A percentile compares a stretch with the other conserved stretches of the same genome.
Evolutionary conservation across 2,329 filamentous ascomycete species (phyloP).

Genomic region (Pochonia chlamydosporia): DNA sequence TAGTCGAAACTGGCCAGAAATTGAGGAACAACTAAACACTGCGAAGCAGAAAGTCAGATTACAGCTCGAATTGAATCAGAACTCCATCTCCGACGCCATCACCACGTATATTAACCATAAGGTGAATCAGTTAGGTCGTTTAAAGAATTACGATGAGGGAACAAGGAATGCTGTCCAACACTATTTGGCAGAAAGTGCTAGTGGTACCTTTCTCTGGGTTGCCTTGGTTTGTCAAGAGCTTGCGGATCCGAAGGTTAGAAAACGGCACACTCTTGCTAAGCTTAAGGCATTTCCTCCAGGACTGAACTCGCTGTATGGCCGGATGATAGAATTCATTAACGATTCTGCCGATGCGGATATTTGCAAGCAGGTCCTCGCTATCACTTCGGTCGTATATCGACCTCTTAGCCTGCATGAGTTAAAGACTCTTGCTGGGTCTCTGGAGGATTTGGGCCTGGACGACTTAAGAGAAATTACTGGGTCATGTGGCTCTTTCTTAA

Average conservation of each 20-base stretch:
- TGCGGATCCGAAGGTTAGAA: background rate
- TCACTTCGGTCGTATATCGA: conserved; percentile 23
- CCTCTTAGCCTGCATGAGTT: conserved; percentile 32
- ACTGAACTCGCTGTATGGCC: conserved; percentile 29
- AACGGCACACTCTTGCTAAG: too few species aligned
- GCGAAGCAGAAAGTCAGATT: conserved; percentile 19
- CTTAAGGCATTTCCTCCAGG: conserved; percentile 24
- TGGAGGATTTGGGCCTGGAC: background rate
- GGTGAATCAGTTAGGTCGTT: conserved; percentile 17
- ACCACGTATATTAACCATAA: conserved; percentile 26
- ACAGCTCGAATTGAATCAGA: conserved; percentile 29
- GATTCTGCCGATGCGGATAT: conserved; percentile 19
- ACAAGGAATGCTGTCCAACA: conserved; percentile 4
- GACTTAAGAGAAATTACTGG: background rate
- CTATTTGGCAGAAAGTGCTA: conserved; percentile 23
- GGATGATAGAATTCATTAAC: conserved; percentile 30
- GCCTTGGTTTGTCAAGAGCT: conserved; percentile 15
- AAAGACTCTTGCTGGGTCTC: conserved; percentile 13
- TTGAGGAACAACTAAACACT: conserved; percentile 26
- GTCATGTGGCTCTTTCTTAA: background rate
- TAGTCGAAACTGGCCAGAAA: conserved; percentile 34
- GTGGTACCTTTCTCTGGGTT: conserved; percentile 25
- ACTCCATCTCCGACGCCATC: conserved; percentile 27
- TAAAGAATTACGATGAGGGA: conserved; percentile 4
- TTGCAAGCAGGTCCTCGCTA: conserved; percentile 28